Evolutionary conservation across 805 yeast species (phyloP), one percentile per base, ranked within the genome.

Genomic region (Yarrowia deformans): DNA sequence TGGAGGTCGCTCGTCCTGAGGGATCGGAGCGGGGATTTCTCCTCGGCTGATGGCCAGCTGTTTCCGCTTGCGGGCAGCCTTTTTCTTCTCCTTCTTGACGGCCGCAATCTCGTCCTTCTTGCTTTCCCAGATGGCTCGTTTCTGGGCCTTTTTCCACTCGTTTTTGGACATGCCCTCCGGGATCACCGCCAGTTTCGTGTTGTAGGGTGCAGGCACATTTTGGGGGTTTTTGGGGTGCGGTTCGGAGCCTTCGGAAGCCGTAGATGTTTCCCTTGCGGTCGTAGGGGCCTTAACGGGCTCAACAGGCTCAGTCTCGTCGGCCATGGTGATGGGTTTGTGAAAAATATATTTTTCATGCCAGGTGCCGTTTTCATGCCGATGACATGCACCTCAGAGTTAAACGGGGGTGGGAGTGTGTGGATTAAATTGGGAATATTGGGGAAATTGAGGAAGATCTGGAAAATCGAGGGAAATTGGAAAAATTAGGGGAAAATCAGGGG

Each of bases 81-180:
- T 66, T 73, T 87, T 84, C 82, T 85, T 88, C 77, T 81, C 86
- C 74, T 82, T 85, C 71, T 87, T 83, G 12, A 79, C 78, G 60
- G 81, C 83, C 46, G 85, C 81, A 74, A 84, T 86, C 67, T 86
- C 88, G 1, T 84, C 91, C 75, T 90, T 88, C 50, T 84, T 83
- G 60, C 84, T 89, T 56, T 87, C 92, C 83, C 89, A 87, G 71
- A 81, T 80, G 73, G 83, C 81, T 70, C 78, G 82, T 73, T 84
- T 87, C 74, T 88, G 85, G 70, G 84, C 82, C 73, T 88, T 88
- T 78, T 94, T 94, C 90, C 92, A 94, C 70, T 90, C 93, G 16
- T 85, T 84, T 75, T 90, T 91, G 39, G 96, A 88, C 90, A 94
- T 89, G 6, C 97, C 97, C 70, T 87, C 93, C 1, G 97, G 97